phyloP scores from a whole-genome alignment of 1,139 yeast genomes.

The Zygoascus sp. region DNA sequence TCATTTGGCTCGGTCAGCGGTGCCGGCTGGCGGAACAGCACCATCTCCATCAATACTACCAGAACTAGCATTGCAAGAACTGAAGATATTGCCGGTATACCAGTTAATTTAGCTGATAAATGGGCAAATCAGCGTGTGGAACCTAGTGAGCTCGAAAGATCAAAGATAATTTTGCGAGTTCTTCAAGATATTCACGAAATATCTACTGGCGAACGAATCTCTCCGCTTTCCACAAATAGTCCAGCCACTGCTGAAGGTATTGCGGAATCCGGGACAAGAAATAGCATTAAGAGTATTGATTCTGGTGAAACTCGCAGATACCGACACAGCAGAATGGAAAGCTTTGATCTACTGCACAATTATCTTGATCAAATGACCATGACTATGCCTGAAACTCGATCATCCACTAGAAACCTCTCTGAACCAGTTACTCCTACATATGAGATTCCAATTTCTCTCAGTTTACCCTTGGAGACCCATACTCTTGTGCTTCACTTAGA shows the following conservation, averaged over 20 bases:
- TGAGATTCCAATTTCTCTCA: neutral
- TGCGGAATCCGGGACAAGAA: neutral
- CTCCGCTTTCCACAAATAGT: neutral
- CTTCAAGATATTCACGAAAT: slow-evolving; percentile 27
- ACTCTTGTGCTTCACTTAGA: slow-evolving; percentile 13
- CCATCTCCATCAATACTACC: neutral
- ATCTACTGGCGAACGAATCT: slow-evolving; percentile 13
- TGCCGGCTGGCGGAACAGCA: neutral
- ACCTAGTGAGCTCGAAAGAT: slow-evolving; percentile 21
- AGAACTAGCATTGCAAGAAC: neutral
- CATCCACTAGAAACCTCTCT: slow-evolving; percentile 1
- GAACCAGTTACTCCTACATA: slow-evolving; percentile 5
- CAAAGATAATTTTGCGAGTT: slow-evolving; percentile 24
- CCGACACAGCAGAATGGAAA: slow-evolving; percentile 18
- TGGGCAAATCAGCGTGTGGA: slow-evolving; percentile 25
- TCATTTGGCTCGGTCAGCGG: neutral
- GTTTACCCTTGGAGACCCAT: neutral
- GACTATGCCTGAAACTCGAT: slow-evolving; percentile 3
- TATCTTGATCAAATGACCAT: slow-evolving; percentile 17
- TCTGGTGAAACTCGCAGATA: slow-evolving; percentile 1
- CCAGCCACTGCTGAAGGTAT: neutral
- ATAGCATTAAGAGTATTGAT: neutral
- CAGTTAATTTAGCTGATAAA: slow-evolving; percentile 17
- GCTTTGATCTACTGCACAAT: slow-evolving; percentile 23
- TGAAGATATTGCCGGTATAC: slow-evolving; percentile 7